These are phyloP conservation scores for Apiospora marii DNA, from an alignment of 2,329 filamentous ascomycete species.

Conservation along the genomic window DNA sequence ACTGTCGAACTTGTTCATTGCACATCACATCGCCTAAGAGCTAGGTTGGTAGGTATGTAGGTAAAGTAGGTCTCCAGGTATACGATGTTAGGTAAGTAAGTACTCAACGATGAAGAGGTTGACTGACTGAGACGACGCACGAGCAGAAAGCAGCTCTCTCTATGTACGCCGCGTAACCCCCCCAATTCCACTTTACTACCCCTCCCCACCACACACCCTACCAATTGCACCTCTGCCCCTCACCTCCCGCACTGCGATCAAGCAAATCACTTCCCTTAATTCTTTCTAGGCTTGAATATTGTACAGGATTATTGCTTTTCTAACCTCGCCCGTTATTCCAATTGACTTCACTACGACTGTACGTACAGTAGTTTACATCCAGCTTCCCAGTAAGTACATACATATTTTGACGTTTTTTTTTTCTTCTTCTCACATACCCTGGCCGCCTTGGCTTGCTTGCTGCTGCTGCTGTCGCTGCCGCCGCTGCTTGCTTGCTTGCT, in stretches of 20 bases:
- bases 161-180: neutral
- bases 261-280: constrained; percentile 13
- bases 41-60: neutral
- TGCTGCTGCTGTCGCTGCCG: neutral
- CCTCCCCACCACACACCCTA: constrained; percentile 20
- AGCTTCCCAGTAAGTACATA: constrained; percentile 15
- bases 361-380: constrained; percentile 18
- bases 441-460: neutral
- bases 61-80: neutral
- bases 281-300: constrained; percentile 1
- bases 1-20: neutral
- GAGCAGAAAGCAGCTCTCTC: neutral
- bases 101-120: neutral
- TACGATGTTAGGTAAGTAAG: no score
- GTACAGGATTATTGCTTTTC: constrained; percentile 1
- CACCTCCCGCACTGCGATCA: constrained; percentile 11
- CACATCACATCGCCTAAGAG: neutral
- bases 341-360: neutral
- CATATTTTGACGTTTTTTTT: neutral
- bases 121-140: neutral
- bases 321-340: constrained; percentile 6
- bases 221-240: constrained; percentile 14
- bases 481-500: constrained; percentile 7
- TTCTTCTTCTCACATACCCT: neutral
- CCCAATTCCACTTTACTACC: neutral